These are phyloP conservation scores for Trichoderma harzianum DNA, from an alignment of 2,329 filamentous ascomycete species.

Conservation along the genomic window DNA sequence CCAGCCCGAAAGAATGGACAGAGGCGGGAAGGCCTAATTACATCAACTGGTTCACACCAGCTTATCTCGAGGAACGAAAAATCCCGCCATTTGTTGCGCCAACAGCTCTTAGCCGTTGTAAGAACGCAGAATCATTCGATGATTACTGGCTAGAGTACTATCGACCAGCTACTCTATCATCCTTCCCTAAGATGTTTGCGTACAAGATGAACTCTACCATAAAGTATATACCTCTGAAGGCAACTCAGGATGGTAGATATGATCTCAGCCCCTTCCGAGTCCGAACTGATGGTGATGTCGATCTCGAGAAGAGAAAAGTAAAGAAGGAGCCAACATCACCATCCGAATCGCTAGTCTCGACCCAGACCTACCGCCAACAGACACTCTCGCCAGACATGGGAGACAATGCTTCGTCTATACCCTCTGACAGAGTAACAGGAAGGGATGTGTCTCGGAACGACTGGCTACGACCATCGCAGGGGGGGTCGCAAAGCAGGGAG, in stretches of 20 bases:
- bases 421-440: slow-evolving; percentile 38
- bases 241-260: slow-evolving; percentile 68
- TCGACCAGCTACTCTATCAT: slow-evolving; percentile 79
- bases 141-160: slow-evolving; percentile 99
- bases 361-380: neutral
- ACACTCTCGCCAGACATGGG: slow-evolving; percentile 31
- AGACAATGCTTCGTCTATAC: slow-evolving; percentile 40
- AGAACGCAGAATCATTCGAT: slow-evolving; percentile 64
- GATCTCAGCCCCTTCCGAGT: slow-evolving; percentile 87
- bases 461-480: slow-evolving; percentile 54
- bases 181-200: slow-evolving; percentile 86
- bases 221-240: slow-evolving; percentile 74
- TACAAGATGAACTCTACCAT: slow-evolving; percentile 90
- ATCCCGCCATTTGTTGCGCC: slow-evolving; percentile 48
- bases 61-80: slow-evolving; percentile 60
- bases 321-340: slow-evolving; percentile 67
- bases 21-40: slow-evolving; percentile 65
- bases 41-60: slow-evolving; percentile 82
- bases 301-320: slow-evolving; percentile 57
- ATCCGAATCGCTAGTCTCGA: slow-evolving; percentile 53
- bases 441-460: slow-evolving; percentile 50
- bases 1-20: slow-evolving; percentile 72
- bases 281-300: slow-evolving; percentile 60
- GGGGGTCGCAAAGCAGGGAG: slow-evolving; percentile 35
- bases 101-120: slow-evolving; percentile 37